These are phyloP conservation scores for Lecanosticta acicola DNA, from an alignment of 2,329 filamentous ascomycete genomes.

Conservation along the genomic window DNA sequence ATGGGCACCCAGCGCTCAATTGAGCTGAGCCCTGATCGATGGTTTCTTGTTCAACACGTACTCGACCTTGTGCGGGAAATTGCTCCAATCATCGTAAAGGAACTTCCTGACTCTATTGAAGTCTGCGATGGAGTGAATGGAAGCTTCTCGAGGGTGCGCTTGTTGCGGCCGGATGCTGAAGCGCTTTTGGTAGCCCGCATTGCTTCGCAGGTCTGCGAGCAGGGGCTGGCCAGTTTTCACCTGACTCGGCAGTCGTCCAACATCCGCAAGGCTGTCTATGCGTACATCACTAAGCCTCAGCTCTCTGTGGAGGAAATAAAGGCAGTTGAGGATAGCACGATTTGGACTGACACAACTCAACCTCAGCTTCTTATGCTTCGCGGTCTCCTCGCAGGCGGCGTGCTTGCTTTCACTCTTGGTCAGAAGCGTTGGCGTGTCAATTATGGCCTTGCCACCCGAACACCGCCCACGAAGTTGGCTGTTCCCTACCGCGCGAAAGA, in stretches of 20 bases:
- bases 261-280: slow-evolving; percentile 12
- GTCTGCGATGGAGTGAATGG: slow-evolving; percentile 7
- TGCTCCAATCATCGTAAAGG: slow-evolving; percentile 1
- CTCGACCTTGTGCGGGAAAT: slow-evolving; percentile 28
- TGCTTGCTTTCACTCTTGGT: slow-evolving; percentile 55
- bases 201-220: slow-evolving; percentile 31
- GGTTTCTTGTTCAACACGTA: slow-evolving; percentile 35
- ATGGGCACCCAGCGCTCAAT: slow-evolving; percentile 38
- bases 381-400: slow-evolving; percentile 56
- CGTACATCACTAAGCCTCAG: slow-evolving; percentile 16
- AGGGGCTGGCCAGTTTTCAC: slow-evolving; percentile 19
- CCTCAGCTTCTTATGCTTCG: slow-evolving; percentile 47
- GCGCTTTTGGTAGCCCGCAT: slow-evolving; percentile 28
- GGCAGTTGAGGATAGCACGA: slow-evolving; percentile 8
- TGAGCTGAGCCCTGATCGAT: slow-evolving; percentile 38
- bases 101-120: slow-evolving; percentile 18
- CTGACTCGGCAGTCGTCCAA: slow-evolving; percentile 10
- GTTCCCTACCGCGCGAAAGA: slow-evolving; percentile 66
- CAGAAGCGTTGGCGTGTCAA: slow-evolving; percentile 64
- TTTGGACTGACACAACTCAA: slow-evolving; percentile 22
- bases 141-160: slow-evolving; percentile 52
- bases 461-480: slow-evolving; percentile 49
- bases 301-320: slow-evolving; percentile 4
- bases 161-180: slow-evolving; percentile 43
- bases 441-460: slow-evolving; percentile 46